Conservation (phyloP, 257 asterid species). For the Fraxinus anomala region DNA sequence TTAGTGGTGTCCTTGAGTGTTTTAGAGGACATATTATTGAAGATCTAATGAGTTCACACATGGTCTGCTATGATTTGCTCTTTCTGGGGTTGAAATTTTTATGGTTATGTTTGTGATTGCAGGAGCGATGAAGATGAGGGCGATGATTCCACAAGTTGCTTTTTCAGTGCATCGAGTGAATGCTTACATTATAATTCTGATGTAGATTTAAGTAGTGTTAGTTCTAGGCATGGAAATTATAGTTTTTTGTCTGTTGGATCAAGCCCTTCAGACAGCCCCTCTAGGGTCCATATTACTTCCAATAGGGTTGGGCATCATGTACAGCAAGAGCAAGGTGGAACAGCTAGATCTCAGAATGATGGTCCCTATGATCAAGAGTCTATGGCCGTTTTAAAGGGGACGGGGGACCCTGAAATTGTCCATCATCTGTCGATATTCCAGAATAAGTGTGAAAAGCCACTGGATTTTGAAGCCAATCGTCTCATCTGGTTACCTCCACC, state of each 20-base stretch:
- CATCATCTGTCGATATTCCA: conserved; percentile 40
- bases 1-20: not conserved
- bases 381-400: conserved; percentile 56
- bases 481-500: conserved; percentile 90
- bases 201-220: conserved; percentile 76
- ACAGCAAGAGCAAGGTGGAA: conserved; percentile 62
- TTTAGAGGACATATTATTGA: not conserved
- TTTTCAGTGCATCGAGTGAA: conserved; percentile 55
- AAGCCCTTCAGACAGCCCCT: conserved; percentile 85
- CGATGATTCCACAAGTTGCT: conserved; percentile 56
- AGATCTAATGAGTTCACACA: not conserved
- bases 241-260: conserved; percentile 67
- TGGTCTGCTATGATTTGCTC: conserved; percentile 12
- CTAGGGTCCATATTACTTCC: conserved; percentile 60
- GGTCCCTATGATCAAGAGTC: conserved; percentile 52
- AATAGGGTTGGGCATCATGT: conserved; percentile 55
- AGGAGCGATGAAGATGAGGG: conserved; percentile 89
- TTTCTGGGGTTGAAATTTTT: conserved; percentile 5
- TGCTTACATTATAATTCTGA: conserved; percentile 66
- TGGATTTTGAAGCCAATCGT: conserved; percentile 74
- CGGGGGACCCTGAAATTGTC: conserved; percentile 40
- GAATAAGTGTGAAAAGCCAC: conserved; percentile 46
- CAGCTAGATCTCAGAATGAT: conserved; percentile 43
- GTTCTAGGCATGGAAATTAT: conserved; percentile 66
- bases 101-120: conserved; percentile 25